Percentiles rank a stretch among this genome's conserved stretches.
Evolutionary conservation across 164 flowering plant species (phyloP).

Genomic region (Tetracentron sinense): DNA sequence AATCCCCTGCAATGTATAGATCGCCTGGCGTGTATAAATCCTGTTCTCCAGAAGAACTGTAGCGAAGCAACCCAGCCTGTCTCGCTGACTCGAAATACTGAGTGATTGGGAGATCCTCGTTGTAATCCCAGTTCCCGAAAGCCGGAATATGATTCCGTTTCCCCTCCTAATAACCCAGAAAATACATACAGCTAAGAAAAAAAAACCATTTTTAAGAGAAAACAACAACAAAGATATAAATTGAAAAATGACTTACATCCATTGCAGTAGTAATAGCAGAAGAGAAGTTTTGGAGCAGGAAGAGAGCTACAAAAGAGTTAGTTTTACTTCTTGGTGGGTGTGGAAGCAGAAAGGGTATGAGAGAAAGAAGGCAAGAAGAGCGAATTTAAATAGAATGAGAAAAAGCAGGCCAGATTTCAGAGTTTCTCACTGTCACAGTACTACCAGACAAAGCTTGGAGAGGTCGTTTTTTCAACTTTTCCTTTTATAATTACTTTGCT

Average conservation of each 20-base stretch:
- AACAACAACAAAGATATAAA: too few species aligned
- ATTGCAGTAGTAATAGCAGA: too few species aligned
- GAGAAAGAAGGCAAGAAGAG: too few species aligned
- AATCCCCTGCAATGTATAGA: constrained; percentile 44
- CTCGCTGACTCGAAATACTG: constrained; percentile 70
- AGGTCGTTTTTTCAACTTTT: neutral
- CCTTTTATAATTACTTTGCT: neutral
- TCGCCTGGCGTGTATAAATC: too few species aligned
- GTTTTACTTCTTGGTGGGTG: too few species aligned
- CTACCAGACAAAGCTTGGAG: neutral
- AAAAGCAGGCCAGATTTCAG: neutral
- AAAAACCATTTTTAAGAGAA: too few species aligned
- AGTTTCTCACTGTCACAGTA: neutral
- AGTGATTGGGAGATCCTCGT: constrained; percentile 50
- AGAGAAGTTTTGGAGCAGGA: too few species aligned
- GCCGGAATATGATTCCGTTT: constrained; percentile 47
- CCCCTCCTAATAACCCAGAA: constrained; percentile 20
- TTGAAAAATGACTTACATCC: too few species aligned
- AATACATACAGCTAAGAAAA: neutral
- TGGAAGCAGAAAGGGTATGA: too few species aligned
- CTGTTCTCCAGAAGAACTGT: constrained; percentile 30
- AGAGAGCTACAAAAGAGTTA: too few species aligned
- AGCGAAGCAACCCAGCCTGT: constrained; percentile 45
- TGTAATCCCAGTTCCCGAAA: constrained; percentile 69
- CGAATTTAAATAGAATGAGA: neutral